These are phyloP conservation scores for Fragaria ananassa DNA, from an alignment of 306 rosid species.

Conservation along the genomic window DNA sequence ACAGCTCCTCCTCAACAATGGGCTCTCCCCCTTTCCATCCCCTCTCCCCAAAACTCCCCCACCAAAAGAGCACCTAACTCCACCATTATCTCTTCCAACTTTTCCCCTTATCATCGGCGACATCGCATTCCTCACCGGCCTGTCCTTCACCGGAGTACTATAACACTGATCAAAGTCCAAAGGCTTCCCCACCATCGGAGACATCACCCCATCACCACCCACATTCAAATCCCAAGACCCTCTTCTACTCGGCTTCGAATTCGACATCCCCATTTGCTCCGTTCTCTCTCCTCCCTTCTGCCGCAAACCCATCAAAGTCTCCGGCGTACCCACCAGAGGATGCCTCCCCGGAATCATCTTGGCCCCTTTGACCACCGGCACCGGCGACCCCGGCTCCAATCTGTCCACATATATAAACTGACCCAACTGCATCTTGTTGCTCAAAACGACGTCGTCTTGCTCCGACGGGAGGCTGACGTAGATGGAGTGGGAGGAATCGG, in stretches of 20 bases:
- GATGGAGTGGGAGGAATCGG: constrained; percentile 83
- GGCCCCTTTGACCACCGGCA: constrained; percentile 64
- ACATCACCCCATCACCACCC: constrained; percentile 37
- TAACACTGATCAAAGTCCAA: constrained; percentile 73
- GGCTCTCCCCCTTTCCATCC: constrained; percentile 58
- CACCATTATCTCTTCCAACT: constrained; percentile 36
- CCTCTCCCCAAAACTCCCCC: constrained; percentile 60
- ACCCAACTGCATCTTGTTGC: constrained; percentile 87
- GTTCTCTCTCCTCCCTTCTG: constrained; percentile 32
- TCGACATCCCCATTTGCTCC: constrained; percentile 24
- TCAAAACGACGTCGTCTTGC: constrained; percentile 73
- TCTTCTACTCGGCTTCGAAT: constrained; percentile 40
- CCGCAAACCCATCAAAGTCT: constrained; percentile 71
- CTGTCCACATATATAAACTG: constrained; percentile 80
- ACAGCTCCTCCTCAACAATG: constrained; percentile 79
- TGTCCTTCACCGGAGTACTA: constrained; percentile 55
- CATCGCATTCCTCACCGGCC: constrained; percentile 25
- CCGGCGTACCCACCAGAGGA: constrained; percentile 82
- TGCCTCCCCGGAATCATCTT: constrained; percentile 87
- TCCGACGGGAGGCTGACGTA: constrained; percentile 78
- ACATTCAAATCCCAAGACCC: constrained; percentile 77
- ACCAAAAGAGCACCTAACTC: constrained; percentile 59
- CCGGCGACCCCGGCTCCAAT: constrained; percentile 83
- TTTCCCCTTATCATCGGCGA: constrained; percentile 62
- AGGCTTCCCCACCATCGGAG: constrained; percentile 62